phyloP scores from a whole-genome alignment of 2,329 filamentous ascomycete species.

The Coniella vitis region DNA sequence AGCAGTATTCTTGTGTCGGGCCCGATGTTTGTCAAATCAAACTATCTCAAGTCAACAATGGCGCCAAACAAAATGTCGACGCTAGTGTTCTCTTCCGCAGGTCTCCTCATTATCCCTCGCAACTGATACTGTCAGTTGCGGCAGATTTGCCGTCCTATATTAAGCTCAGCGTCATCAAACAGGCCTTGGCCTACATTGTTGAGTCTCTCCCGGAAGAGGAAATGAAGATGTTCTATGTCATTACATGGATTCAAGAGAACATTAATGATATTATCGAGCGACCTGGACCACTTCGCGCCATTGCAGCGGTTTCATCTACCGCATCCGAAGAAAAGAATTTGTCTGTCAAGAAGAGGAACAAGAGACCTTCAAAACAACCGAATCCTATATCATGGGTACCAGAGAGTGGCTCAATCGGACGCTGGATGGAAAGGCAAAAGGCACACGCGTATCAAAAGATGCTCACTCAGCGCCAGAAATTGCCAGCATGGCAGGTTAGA shows the following conservation, averaged over 20 bases:
- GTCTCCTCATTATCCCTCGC: conserved; percentile 66
- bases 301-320: conserved; percentile 70
- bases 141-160: conserved; percentile 83
- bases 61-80: conserved; percentile 42
- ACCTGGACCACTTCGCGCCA: conserved; percentile 76
- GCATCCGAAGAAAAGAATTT: conserved; percentile 45
- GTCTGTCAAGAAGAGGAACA: conserved; percentile 22
- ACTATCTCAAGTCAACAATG: conserved; percentile 50
- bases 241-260: conserved; percentile 87
- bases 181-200: conserved; percentile 64
- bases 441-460: conserved; percentile 65
- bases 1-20: conserved; percentile 57
- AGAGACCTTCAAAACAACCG: conserved; percentile 38
- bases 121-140: conserved; percentile 61
- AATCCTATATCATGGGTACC: conserved; percentile 58
- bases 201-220: conserved; percentile 71
- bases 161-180: conserved; percentile 77
- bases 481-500: conserved; percentile 84
- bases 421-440: conserved; percentile 65
- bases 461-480: conserved; percentile 60
- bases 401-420: conserved; percentile 52
- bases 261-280: conserved; percentile 76
- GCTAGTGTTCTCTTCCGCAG: conserved; percentile 60
- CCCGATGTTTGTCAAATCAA: conserved; percentile 63
- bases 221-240: conserved; percentile 80